Conservation (phyloP, 2,329 filamentous ascomycete genomes). For the Phyllosticta citribraziliensis region DNA sequence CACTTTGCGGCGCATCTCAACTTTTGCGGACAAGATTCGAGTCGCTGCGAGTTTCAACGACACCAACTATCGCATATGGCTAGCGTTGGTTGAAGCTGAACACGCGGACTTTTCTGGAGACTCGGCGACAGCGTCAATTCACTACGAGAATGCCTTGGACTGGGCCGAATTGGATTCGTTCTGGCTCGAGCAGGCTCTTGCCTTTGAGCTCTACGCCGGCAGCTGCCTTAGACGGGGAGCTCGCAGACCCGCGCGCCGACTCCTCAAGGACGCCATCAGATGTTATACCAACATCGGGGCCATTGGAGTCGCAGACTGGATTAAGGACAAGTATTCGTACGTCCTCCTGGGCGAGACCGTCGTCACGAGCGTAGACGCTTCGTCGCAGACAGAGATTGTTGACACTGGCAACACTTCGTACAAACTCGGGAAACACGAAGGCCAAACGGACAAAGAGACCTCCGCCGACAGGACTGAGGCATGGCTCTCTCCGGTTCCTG, state of each 20-base stretch:
- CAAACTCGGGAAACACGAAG: conserved; percentile 35
- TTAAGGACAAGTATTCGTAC: conserved; percentile 58
- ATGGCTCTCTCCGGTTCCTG: conserved; percentile 36
- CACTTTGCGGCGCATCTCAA: conserved; percentile 44
- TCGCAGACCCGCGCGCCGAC: conserved; percentile 57
- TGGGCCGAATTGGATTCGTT: conserved; percentile 60
- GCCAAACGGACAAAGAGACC: conserved; percentile 26
- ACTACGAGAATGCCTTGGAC: conserved; percentile 63
- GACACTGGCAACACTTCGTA: conserved; percentile 32
- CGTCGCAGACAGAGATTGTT: conserved; percentile 62
- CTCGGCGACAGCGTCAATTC: conserved; percentile 44
- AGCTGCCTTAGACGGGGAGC: conserved; percentile 57
- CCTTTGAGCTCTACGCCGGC: conserved; percentile 64
- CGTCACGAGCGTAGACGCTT: conserved; percentile 50
- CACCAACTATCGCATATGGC: conserved; percentile 64
- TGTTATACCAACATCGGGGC: conserved; percentile 62
- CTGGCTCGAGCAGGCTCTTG: conserved; percentile 60
- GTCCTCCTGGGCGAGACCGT: conserved; percentile 55
- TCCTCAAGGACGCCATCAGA: conserved; percentile 56
- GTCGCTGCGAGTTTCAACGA: conserved; percentile 55
- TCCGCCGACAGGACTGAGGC: conserved; percentile 39
- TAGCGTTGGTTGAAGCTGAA: conserved; percentile 58
- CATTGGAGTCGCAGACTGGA: conserved; percentile 55
- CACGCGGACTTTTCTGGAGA: conserved; percentile 52
- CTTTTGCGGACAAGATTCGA: conserved; percentile 51